Conservation (phyloP, 371 early-diverging fungal genomes). For the Mucor ambiguus region DNA sequence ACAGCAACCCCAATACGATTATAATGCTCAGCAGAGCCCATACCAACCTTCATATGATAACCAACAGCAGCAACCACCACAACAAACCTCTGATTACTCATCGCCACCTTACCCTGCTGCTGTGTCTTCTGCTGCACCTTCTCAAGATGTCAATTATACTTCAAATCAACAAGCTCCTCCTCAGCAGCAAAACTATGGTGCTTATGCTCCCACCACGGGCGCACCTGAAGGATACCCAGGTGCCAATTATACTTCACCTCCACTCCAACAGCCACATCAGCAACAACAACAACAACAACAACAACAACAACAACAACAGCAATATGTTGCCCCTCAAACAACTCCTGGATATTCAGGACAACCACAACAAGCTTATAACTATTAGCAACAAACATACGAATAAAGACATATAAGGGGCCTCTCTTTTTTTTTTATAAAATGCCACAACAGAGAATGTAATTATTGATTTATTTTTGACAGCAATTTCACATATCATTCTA, state of each 20-base stretch:
- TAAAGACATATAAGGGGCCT: background rate
- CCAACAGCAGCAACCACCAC: conserved; percentile 9
- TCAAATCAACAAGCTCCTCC: background rate
- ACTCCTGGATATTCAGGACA: conserved; percentile 10
- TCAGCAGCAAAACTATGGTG: background rate
- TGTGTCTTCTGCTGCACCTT: background rate
- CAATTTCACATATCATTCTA: background rate
- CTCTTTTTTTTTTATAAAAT: background rate
- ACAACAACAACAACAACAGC: conserved; percentile 8
- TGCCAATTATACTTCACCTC: conserved; percentile 3
- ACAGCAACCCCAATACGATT: conserved; percentile 13
- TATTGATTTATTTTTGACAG: background rate
- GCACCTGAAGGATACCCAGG: conserved; percentile 12
- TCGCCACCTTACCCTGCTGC: background rate
- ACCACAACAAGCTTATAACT: conserved; percentile 19
- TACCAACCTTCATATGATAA: conserved; percentile 14
- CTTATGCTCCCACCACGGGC: background rate
- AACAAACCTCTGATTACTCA: background rate
- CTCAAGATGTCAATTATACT: background rate
- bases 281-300: background rate
- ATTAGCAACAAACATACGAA: conserved; percentile 7
- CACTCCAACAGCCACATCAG: background rate
- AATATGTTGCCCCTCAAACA: conserved; percentile 5
- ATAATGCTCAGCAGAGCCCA: conserved; percentile 13
- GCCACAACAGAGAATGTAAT: conserved; percentile 6